Conservation (phyloP, 2,329 filamentous ascomycete genomes). For the Fusarium cicatricum region DNA sequence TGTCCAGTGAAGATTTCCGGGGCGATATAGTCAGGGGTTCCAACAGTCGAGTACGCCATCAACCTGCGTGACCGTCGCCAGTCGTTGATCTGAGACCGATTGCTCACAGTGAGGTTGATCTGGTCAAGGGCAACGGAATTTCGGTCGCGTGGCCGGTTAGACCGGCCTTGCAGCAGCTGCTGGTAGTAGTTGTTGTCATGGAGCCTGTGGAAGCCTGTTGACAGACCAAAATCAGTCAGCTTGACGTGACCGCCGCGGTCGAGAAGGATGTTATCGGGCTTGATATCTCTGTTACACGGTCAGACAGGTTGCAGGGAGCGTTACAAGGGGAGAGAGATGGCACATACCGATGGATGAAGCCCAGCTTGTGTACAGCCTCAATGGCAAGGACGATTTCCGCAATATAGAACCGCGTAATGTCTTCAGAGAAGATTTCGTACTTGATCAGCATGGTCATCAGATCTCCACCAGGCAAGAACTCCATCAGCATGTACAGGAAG, state of each 20-base stretch:
- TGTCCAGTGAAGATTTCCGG: slow-evolving; percentile 98
- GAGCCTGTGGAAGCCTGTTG: slow-evolving; percentile 96
- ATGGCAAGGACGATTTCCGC: slow-evolving; percentile 98
- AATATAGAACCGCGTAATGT: slow-evolving; percentile 99
- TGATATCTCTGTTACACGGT: slow-evolving; percentile 79
- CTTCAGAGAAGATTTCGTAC: slow-evolving; percentile 99
- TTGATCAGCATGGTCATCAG: slow-evolving; percentile 99
- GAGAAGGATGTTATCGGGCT: slow-evolving; percentile 97
- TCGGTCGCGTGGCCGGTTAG: slow-evolving; percentile 78
- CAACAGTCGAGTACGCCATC: slow-evolving; percentile 98
- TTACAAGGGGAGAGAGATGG: neutral
- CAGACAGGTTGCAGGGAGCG: slow-evolving; percentile 12
- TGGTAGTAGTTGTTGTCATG: slow-evolving; percentile 99
- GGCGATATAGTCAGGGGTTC: slow-evolving; percentile 97
- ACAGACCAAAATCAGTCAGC: slow-evolving; percentile 96
- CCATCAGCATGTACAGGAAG: slow-evolving; percentile 99
- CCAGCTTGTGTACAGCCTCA: slow-evolving; percentile 96
- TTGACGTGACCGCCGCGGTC: slow-evolving; percentile 97
- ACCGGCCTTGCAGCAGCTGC: slow-evolving; percentile 85
- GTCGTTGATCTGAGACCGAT: slow-evolving; percentile 97
- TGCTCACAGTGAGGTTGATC: slow-evolving; percentile 97
- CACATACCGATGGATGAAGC: slow-evolving; percentile 94
- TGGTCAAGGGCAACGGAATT: slow-evolving; percentile 97
- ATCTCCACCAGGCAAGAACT: slow-evolving; percentile 97
- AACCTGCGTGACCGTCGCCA: slow-evolving; percentile 95